Conservation (phyloP, 2,329 filamentous ascomycete species). For the Tolypocladium paradoxum region DNA sequence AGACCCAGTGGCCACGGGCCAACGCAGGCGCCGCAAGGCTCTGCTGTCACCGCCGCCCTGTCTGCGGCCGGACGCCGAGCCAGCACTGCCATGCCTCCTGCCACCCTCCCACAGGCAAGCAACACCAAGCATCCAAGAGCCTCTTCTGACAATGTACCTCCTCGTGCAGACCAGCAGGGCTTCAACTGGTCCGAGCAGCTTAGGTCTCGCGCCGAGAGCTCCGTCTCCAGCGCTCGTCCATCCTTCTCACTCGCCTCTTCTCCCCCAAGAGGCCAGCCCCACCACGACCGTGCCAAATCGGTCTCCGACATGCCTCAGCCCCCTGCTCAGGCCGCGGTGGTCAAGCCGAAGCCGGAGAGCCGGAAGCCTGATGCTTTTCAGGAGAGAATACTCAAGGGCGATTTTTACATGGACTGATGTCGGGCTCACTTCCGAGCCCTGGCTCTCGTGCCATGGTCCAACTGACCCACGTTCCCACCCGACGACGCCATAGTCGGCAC, state of each 20-base stretch:
- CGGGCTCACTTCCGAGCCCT: not conserved
- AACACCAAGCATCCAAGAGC: slow-evolving; percentile 43
- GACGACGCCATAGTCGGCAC: not conserved
- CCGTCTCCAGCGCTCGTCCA: slow-evolving; percentile 45
- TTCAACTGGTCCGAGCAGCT: slow-evolving; percentile 98
- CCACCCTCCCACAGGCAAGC: slow-evolving; percentile 44
- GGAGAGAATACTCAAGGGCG: slow-evolving; percentile 92
- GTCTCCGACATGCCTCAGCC: slow-evolving; percentile 53
- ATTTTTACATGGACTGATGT: slow-evolving; percentile 88
- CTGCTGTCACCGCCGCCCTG: slow-evolving; percentile 22
- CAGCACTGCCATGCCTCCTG: slow-evolving; percentile 20
- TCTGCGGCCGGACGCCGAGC: slow-evolving; percentile 24
- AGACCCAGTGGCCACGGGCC: slow-evolving; percentile 21
- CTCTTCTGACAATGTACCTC: slow-evolving; percentile 53
- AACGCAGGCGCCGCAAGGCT: slow-evolving; percentile 13
- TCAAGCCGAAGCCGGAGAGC: slow-evolving; percentile 36
- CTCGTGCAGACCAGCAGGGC: slow-evolving; percentile 66
- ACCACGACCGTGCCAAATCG: slow-evolving; percentile 60
- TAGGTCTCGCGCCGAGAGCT: slow-evolving; percentile 81
- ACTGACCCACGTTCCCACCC: not conserved
- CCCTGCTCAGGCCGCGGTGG: slow-evolving; percentile 37
- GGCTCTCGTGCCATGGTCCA: not conserved
- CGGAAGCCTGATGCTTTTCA: slow-evolving; percentile 88
- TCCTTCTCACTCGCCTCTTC: slow-evolving; percentile 47
- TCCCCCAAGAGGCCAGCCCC: slow-evolving; percentile 21